Percentiles rank a stretch among this genome's conserved stretches.
Conservation (phyloP, 2,329 filamentous ascomycete genomes). For the Elsinoe batatas region DNA sequence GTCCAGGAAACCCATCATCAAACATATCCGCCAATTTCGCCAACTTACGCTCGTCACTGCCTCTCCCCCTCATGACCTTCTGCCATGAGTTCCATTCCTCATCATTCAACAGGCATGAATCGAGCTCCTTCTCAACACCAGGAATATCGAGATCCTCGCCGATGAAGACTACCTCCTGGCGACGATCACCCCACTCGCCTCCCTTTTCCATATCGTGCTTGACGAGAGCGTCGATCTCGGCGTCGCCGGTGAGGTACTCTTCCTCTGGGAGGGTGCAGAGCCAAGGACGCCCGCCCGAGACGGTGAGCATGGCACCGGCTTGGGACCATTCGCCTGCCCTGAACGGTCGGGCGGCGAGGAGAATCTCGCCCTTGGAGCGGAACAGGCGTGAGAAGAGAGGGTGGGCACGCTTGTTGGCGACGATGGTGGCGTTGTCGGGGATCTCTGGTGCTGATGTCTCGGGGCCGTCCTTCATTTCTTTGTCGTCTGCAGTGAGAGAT, state of each 20-base stretch:
- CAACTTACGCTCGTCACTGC: slow-evolving; percentile 22
- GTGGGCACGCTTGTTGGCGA: slow-evolving; percentile 47
- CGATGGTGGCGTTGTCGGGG: slow-evolving; percentile 31
- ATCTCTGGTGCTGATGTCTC: slow-evolving; percentile 16
- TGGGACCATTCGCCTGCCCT: slow-evolving; percentile 53
- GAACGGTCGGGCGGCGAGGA: slow-evolving; percentile 49
- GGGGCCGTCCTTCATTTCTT: slow-evolving; percentile 15
- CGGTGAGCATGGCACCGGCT: slow-evolving; percentile 54
- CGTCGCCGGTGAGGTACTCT: slow-evolving; percentile 41
- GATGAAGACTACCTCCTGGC: slow-evolving; percentile 66
- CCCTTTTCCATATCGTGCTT: slow-evolving; percentile 39
- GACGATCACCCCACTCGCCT: slow-evolving; percentile 54
- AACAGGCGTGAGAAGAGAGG: slow-evolving; percentile 47
- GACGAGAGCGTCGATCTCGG: slow-evolving; percentile 40
- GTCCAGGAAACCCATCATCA: slow-evolving; percentile 26
- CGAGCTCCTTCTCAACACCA: slow-evolving; percentile 44
- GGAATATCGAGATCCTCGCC: slow-evolving; percentile 51
- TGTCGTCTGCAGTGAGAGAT: slow-evolving; percentile 17
- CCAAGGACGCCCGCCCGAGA: slow-evolving; percentile 47
- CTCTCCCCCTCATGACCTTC: slow-evolving; percentile 27
- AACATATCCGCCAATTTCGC: slow-evolving; percentile 35
- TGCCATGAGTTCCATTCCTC: slow-evolving; percentile 41
- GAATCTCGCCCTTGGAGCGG: slow-evolving; percentile 54
- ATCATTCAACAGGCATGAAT: slow-evolving; percentile 53
- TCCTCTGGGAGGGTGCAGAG: slow-evolving; percentile 49